A percentile compares a stretch with the other conserved stretches of the same genome.
These are phyloP conservation scores for Vinca major DNA, from an alignment of 305 asterid genomes.

Conservation along the genomic window DNA sequence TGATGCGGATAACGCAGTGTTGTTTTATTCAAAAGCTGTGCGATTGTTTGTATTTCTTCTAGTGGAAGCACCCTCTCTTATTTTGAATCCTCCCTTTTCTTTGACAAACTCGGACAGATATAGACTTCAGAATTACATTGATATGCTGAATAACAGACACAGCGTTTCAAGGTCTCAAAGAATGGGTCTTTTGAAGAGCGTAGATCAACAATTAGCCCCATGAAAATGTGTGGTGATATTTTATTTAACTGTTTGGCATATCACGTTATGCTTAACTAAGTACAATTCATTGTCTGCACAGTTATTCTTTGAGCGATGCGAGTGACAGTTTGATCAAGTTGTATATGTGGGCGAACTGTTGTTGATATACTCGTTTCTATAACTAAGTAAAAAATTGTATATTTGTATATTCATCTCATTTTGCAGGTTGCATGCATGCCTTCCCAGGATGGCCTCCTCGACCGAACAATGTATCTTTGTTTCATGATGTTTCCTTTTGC, in stretches of 20 bases:
- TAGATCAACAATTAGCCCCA: slow-evolving; percentile 32
- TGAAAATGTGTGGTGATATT: slow-evolving; percentile 15
- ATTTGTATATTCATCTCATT: background rate
- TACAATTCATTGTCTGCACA: slow-evolving; percentile 37
- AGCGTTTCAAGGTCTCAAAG: slow-evolving; percentile 55
- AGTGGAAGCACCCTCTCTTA: slow-evolving; percentile 77
- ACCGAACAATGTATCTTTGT: too few species aligned
- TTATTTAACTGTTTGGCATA: slow-evolving; percentile 8
- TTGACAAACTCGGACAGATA: slow-evolving; percentile 64
- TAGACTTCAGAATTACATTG: slow-evolving; percentile 64
- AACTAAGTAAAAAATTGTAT: background rate
- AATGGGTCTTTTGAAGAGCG: slow-evolving; percentile 49
- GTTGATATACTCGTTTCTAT: background rate
- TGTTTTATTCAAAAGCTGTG: slow-evolving; percentile 68
- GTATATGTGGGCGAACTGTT: background rate
- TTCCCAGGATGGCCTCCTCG: too few species aligned
- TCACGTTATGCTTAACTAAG: slow-evolving; percentile 19
- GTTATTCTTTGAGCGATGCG: slow-evolving; percentile 27
- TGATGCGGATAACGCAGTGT: slow-evolving; percentile 39
- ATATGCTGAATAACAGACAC: slow-evolving; percentile 54
- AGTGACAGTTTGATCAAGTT: background rate
- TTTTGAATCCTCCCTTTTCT: slow-evolving; percentile 77
- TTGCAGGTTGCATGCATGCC: too few species aligned
- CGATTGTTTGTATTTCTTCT: slow-evolving; percentile 47
- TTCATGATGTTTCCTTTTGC: too few species aligned